phyloP scores from a whole-genome alignment of 75 land plant species.

The Pinus taeda region DNA sequence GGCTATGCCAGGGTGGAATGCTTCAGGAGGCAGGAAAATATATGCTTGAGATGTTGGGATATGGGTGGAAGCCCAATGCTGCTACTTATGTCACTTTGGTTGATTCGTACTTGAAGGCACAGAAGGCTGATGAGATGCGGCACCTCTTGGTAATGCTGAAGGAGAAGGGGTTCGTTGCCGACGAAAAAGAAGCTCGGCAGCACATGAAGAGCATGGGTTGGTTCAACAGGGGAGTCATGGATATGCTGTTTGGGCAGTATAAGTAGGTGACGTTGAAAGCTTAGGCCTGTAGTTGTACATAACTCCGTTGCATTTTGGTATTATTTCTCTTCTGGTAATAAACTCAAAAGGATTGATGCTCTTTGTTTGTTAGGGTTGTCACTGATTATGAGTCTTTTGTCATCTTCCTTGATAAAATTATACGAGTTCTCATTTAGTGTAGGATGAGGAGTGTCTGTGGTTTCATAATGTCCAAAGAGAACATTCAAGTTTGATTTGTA shows the following conservation, averaged over 20 bases:
- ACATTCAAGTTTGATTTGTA: no score
- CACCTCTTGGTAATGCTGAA: conserved; percentile 42
- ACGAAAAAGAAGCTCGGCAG: conserved; percentile 53
- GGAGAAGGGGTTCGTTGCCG: conserved; percentile 37
- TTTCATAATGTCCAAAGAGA: no score
- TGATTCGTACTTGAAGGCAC: conserved; percentile 38
- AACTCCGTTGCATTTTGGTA: no score
- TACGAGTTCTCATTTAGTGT: no score
- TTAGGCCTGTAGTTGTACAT: no score
- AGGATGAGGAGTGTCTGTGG: no score
- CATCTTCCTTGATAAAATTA: no score
- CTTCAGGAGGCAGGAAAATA: conserved; percentile 47
- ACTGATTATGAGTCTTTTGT: no score
- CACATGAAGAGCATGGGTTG: conserved; percentile 48
- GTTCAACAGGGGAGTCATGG: conserved; percentile 1
- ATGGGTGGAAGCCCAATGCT: conserved; percentile 41
- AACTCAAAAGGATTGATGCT: no score
- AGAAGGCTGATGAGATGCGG: conserved; percentile 37
- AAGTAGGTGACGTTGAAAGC: background rate
- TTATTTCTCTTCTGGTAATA: no score
- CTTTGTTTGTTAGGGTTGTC: no score
- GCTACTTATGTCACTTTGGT: conserved; percentile 32
- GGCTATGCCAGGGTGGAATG: conserved; percentile 36
- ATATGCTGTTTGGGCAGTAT: conserved; percentile 5
- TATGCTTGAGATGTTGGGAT: conserved; percentile 46